These are phyloP conservation scores for Paradendryphiella salina DNA, from an alignment of 2,329 filamentous ascomycete genomes.

Conservation along the genomic window DNA sequence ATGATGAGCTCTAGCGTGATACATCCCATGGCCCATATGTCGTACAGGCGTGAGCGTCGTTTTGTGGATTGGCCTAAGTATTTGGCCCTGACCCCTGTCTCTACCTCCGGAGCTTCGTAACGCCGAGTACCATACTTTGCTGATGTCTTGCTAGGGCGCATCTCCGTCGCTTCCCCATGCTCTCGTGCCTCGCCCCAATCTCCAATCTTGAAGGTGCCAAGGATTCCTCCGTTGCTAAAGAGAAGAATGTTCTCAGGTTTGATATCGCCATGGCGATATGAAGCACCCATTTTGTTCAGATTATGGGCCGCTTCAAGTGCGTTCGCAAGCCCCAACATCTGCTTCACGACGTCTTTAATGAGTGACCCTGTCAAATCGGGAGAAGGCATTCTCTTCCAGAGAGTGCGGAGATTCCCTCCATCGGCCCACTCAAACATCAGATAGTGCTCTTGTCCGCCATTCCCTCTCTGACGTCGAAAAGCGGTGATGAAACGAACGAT, in stretches of 20 bases:
- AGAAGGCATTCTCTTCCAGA: conserved; percentile 16
- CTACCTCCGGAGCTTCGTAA: conserved; percentile 23
- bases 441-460: conserved; percentile 11
- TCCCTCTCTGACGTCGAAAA: conserved; percentile 8
- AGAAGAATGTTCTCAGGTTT: conserved; percentile 48
- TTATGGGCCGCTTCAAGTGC: conserved; percentile 21
- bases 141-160: conserved; percentile 10
- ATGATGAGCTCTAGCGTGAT: conserved; percentile 28
- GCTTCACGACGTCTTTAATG: conserved; percentile 5
- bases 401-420: conserved; percentile 22
- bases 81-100: background rate
- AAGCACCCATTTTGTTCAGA: conserved; percentile 2
- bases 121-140: conserved; percentile 15
- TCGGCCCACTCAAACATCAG: conserved; percentile 31
- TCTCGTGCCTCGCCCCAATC: conserved; percentile 23
- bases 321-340: conserved; percentile 25
- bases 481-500: conserved; percentile 24
- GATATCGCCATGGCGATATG: conserved; percentile 40
- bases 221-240: conserved; percentile 10
- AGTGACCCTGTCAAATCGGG: conserved; percentile 8
- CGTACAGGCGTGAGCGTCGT: conserved; percentile 24
- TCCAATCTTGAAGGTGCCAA: conserved; percentile 22
- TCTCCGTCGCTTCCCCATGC: conserved; percentile 3
- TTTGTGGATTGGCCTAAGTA: background rate
- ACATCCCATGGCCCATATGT: conserved; percentile 34